Percentiles rank a stretch among this genome's conserved stretches.
Conservation (phyloP, 1,284 basidiomycete genomes). For the Marasmius fiardii region DNA sequence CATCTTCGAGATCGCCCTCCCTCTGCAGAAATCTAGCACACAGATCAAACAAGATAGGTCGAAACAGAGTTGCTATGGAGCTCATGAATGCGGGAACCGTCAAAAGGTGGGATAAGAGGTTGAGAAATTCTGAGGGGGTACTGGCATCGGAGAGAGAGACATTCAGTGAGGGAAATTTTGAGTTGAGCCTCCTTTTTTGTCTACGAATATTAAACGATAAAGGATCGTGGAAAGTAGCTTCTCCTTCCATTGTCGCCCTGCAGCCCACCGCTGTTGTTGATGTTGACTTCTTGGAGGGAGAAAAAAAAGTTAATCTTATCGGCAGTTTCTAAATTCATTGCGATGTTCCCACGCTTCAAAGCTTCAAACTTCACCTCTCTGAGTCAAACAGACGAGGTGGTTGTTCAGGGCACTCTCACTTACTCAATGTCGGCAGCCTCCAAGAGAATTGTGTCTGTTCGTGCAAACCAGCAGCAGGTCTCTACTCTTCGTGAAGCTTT, state of each 20-base stretch:
- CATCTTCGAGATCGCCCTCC: slow-evolving; percentile 43
- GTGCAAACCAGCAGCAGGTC: not conserved
- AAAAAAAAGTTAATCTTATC: not conserved
- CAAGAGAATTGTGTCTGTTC: not conserved
- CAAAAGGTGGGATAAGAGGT: slow-evolving; percentile 48
- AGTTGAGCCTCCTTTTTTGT: slow-evolving; percentile 43
- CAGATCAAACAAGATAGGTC: slow-evolving; percentile 69
- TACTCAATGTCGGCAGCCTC: too few species aligned
- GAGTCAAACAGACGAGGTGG: not conserved
- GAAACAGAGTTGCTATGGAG: slow-evolving; percentile 52
- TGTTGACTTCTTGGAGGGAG: not conserved
- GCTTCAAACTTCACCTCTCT: not conserved
- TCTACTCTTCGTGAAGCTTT: not conserved
- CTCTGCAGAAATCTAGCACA: slow-evolving; percentile 67
- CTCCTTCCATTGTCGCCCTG: not conserved
- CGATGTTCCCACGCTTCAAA: not conserved
- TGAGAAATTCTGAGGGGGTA: slow-evolving; percentile 36
- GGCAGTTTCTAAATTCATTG: not conserved
- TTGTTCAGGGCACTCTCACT: too few species aligned
- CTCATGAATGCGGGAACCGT: slow-evolving; percentile 51
- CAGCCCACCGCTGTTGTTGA: not conserved
- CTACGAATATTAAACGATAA: slow-evolving; percentile 50
- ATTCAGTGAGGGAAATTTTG: slow-evolving; percentile 36
- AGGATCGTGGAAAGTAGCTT: slow-evolving; percentile 28
- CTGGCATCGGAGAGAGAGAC: slow-evolving; percentile 31